A percentile compares a stretch with the other conserved stretches of the same genome.
phyloP scores from a whole-genome alignment of 148 eudicot species.

The Rhododendron griersonianum region DNA sequence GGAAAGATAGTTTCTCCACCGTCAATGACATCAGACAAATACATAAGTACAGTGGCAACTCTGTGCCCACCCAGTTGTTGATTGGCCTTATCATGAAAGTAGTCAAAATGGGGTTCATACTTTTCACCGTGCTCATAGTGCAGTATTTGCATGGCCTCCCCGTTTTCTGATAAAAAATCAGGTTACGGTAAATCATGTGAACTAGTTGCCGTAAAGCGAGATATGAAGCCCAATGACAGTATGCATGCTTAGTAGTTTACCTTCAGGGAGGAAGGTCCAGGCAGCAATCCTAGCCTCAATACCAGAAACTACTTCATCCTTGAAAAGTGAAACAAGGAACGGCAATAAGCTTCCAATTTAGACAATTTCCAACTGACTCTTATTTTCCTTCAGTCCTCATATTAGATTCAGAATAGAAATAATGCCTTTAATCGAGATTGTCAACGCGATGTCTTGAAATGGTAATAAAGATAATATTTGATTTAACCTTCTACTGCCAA shows the following conservation, averaged over 20 bases:
- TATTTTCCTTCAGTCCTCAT: neutral
- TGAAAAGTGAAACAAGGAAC: constrained; percentile 12
- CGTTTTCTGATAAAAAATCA: constrained; percentile 52
- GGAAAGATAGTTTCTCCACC: constrained; percentile 93
- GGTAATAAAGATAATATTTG: neutral
- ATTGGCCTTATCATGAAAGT: constrained; percentile 65
- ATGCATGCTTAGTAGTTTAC: constrained; percentile 25
- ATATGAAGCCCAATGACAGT: neutral
- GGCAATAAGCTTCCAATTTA: neutral
- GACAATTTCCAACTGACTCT: neutral
- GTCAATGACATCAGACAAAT: constrained; percentile 63
- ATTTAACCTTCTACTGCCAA: neutral
- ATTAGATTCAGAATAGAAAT: neutral
- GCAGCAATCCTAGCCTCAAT: constrained; percentile 71
- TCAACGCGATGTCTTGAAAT: neutral
- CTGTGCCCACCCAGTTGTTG: constrained; percentile 70
- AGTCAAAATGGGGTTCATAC: constrained; percentile 84
- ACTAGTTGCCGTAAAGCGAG: neutral
- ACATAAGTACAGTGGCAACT: constrained; percentile 82
- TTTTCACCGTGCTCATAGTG: constrained; percentile 81
- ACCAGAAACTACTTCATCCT: constrained; percentile 70
- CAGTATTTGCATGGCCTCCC: constrained; percentile 78
- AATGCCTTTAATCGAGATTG: neutral
- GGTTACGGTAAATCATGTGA: constrained; percentile 5
- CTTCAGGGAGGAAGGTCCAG: constrained; percentile 87